Evolutionary conservation across 257 asterid species (phyloP), one percentile per base, ranked within the genome.

Genomic region (Prunella vulgaris): DNA sequence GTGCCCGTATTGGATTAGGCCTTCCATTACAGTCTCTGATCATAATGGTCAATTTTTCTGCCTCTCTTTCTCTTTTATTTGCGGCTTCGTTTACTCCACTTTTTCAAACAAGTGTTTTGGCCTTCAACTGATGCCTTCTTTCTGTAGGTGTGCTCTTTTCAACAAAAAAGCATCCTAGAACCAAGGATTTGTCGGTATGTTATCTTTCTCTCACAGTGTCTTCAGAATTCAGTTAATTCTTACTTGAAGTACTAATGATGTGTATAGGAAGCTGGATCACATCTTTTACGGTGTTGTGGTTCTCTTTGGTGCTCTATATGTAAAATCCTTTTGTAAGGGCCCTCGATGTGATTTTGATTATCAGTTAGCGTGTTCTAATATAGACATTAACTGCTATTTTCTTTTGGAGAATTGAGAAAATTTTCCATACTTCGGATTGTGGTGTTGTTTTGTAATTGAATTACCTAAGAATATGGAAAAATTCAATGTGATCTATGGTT

Each of bases 1-100:
- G 69, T 93, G 97, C 82, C 98, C 98, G 42, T 88, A 88, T 73
- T 93, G 98, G 98, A 80, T 93, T 67, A 85, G 96, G 80, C 95
- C 97, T 66, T 83, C 97, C 66, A 87, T 93, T 66, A 90, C 96
- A 33, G 86, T 93, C 56, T 90, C 92, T 61, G 81, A 93, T 77
- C 98, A 93, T 81, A 88, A 81, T 79, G 98, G 98, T 93, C 46
- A 70, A 72, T 70, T 32, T 70, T 8, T 10, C 56, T 8, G 38
- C 35, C 59, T 57, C 56, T 59, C 59, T 57, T 57, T 59, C 73
- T 21, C 8, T 60, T 25, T 21, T 52, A 18, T 52, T 18, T 52
- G 27, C 13, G 13, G 56, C 5, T 20, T 18, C 20, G n/a, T 1
- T 20, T 7, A 44, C 25, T 69, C 66, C 17, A 22, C 30, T 13